phyloP scores from a whole-genome alignment of 2,329 filamentous ascomycete genomes.

The Beauveria sp. region DNA sequence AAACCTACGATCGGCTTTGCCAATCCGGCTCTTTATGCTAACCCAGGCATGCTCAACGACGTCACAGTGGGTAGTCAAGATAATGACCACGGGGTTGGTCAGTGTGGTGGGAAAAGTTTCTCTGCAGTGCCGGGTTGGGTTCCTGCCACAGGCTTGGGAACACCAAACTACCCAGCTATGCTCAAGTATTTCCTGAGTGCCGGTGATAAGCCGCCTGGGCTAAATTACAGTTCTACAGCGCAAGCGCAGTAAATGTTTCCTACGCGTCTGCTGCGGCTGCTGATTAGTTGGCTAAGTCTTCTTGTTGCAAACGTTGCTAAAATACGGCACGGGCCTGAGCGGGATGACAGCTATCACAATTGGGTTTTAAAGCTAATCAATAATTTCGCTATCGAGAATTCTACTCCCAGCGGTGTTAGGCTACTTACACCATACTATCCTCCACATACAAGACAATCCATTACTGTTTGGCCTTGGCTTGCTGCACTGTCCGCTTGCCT shows the following conservation, averaged over 20 bases:
- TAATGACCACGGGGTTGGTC: too few species aligned
- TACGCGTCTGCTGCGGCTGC: too few species aligned
- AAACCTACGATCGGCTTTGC: conserved; percentile 31
- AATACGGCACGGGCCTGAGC: too few species aligned
- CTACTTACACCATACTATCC: background rate
- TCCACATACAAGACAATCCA: background rate
- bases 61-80: background rate
- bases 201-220: too few species aligned
- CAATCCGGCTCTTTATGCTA: conserved; percentile 7
- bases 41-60: background rate
- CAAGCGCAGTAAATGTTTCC: too few species aligned
- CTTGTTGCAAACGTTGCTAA: too few species aligned
- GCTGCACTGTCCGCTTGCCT: background rate
- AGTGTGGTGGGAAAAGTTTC: background rate
- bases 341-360: too few species aligned
- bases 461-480: background rate
- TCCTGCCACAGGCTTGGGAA: background rate
- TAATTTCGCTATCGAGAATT: too few species aligned
- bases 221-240: too few species aligned
- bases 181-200: too few species aligned
- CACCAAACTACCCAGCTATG: background rate
- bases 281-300: too few species aligned
- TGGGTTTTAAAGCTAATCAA: too few species aligned
- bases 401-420: background rate
- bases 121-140: background rate